A percentile compares a stretch with the other conserved stretches of the same genome.
phyloP scores from a whole-genome alignment of 495 filamentous ascomycete genomes.

The Xylaria cubensis region DNA sequence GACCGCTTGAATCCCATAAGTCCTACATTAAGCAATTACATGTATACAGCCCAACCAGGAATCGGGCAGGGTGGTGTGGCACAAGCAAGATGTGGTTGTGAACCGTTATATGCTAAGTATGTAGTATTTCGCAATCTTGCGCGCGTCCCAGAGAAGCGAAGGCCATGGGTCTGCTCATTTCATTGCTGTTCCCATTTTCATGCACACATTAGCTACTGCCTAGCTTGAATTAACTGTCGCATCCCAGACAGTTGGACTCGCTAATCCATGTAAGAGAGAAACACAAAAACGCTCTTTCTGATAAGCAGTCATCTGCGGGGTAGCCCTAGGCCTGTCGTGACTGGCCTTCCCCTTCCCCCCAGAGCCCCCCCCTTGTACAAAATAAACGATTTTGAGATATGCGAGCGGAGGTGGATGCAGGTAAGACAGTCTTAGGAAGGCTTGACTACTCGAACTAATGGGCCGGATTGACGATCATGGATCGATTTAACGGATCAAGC shows the following conservation, averaged over 20 bases:
- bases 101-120: slow-evolving; percentile 4
- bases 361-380: background rate
- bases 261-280: slow-evolving; percentile 2
- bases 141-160: slow-evolving; percentile 6
- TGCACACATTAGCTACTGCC: slow-evolving; percentile 14
- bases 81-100: background rate
- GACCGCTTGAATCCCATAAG: background rate
- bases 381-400: slow-evolving; percentile 23
- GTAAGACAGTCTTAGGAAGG: slow-evolving; percentile 21
- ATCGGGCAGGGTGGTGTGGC: background rate
- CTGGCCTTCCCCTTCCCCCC: background rate
- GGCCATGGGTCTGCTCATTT: slow-evolving; percentile 13
- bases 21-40: background rate
- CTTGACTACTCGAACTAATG: slow-evolving; percentile 8
- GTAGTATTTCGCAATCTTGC: slow-evolving; percentile 12
- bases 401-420: slow-evolving; percentile 20
- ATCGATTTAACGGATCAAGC: slow-evolving; percentile 18
- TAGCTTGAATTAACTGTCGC: background rate
- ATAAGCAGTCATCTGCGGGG: slow-evolving; percentile 28
- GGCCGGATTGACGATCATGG: slow-evolving; percentile 10
- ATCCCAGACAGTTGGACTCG: slow-evolving; percentile 24
- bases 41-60: slow-evolving; percentile 1
- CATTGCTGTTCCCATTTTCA: slow-evolving; percentile 4
- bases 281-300: slow-evolving; percentile 8
- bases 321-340: slow-evolving; percentile 16